These are phyloP conservation scores for Globisporangium echinulatum DNA, from an alignment of 352 stramenopile genomes.

Conservation along the genomic window DNA sequence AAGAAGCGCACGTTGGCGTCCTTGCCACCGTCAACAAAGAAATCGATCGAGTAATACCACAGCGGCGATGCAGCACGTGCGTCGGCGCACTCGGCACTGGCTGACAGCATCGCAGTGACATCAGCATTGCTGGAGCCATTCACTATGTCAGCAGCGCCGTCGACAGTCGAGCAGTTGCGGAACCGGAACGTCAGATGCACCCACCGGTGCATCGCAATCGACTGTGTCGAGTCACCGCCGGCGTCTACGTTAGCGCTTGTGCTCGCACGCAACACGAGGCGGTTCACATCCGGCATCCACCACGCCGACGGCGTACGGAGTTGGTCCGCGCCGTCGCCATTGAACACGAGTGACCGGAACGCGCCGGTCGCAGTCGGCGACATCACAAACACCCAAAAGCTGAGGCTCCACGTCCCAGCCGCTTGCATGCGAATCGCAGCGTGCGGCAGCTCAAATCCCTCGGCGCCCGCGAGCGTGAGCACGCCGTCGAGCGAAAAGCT, in stretches of 20 bases:
- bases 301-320: slow-evolving; percentile 78
- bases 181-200: slow-evolving; percentile 69
- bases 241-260: slow-evolving; percentile 47
- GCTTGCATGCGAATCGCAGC: slow-evolving; percentile 26
- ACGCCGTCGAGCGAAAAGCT: slow-evolving; percentile 39
- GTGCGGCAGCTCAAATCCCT: slow-evolving; percentile 41
- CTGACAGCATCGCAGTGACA: neutral
- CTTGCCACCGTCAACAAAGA: slow-evolving; percentile 56
- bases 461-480: slow-evolving; percentile 35
- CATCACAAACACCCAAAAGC: slow-evolving; percentile 57
- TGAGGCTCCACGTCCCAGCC: slow-evolving; percentile 54
- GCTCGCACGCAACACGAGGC: slow-evolving; percentile 64
- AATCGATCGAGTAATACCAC: slow-evolving; percentile 40
- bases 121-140: neutral
- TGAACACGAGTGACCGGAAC: slow-evolving; percentile 78
- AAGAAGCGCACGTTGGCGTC: slow-evolving; percentile 43
- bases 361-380: slow-evolving; percentile 39
- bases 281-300: slow-evolving; percentile 61
- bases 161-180: slow-evolving; percentile 34
- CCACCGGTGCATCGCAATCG: slow-evolving; percentile 53
- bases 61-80: neutral
- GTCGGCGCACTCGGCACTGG: slow-evolving; percentile 10
- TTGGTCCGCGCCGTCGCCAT: slow-evolving; percentile 52
- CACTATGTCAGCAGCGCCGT: neutral
- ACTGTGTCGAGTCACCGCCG: slow-evolving; percentile 36